phyloP scores from a whole-genome alignment of 148 eudicot species.

The Vaccinium darrowii region DNA sequence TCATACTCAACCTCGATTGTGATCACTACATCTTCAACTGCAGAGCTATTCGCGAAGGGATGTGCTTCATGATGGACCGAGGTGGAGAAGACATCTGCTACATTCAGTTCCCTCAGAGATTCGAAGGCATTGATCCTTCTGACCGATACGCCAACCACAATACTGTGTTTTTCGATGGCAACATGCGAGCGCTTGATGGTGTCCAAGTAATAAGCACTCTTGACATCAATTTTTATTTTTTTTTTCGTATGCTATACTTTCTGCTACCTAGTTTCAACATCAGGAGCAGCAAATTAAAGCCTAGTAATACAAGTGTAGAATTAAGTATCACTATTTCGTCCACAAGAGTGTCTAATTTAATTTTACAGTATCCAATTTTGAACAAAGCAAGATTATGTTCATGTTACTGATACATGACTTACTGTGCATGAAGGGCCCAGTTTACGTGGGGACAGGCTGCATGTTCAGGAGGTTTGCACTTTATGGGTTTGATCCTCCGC shows the following conservation, averaged over 20 bases:
- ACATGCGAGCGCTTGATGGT: conserved; percentile 96
- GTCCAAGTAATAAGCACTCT: conserved; percentile 49
- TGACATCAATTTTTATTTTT: background rate
- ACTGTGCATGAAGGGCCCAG: conserved; percentile 58
- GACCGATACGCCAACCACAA: conserved; percentile 95
- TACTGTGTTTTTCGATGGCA: conserved; percentile 92
- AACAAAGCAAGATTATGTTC: background rate
- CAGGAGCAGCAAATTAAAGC: background rate
- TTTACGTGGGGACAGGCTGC: conserved; percentile 88
- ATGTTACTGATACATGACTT: background rate
- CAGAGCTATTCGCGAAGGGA: conserved; percentile 84
- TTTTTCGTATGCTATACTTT: background rate
- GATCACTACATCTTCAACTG: conserved; percentile 81
- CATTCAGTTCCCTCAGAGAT: conserved; percentile 93
- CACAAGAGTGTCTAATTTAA: background rate
- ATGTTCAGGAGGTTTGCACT: conserved; percentile 94
- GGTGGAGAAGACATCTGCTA: conserved; percentile 96
- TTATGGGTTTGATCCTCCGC: conserved; percentile 89
- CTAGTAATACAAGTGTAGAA: background rate
- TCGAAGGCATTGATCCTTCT: conserved; percentile 94
- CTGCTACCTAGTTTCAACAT: background rate
- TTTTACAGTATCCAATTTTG: background rate
- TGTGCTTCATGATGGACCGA: conserved; percentile 95
- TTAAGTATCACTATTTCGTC: background rate
- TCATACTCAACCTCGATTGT: conserved; percentile 91